Conservation (phyloP, 768 basidiomycete species). For the Phaffia tasmanica region DNA sequence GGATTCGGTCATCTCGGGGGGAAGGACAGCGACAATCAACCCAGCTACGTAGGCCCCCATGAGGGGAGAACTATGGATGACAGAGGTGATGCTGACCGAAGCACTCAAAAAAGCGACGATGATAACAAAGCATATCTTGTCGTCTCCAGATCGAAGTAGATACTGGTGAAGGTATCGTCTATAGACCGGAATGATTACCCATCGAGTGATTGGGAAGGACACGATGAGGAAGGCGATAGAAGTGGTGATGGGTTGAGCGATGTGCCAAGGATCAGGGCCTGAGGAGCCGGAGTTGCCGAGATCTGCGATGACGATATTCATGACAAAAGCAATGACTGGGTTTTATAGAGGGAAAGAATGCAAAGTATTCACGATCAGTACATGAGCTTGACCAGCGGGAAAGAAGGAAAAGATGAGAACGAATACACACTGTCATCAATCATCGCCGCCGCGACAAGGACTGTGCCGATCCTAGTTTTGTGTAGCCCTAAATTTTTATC, state of each 20-base stretch:
- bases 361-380: neutral
- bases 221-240: neutral
- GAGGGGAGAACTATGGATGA: conserved; percentile 50
- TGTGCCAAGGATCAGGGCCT: neutral
- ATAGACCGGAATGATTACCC: neutral
- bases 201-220: neutral
- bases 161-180: conserved; percentile 35
- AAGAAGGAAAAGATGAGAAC: neutral
- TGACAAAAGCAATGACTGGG: too few species aligned
- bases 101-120: neutral
- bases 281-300: neutral
- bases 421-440: conserved; percentile 49
- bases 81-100: conserved; percentile 34
- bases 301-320: too few species aligned
- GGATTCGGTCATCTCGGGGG: neutral
- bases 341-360: neutral
- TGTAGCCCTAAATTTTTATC: conserved; percentile 39
- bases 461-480: conserved; percentile 47
- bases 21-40: conserved; percentile 41
- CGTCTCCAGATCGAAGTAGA: conserved; percentile 27
- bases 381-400: neutral
- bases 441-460: conserved; percentile 53
- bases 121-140: conserved; percentile 22
- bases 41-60: conserved; percentile 57
- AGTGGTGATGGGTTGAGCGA: neutral